Base-by-base conservation (phyloP, 1,284 basidiomycete genomes). In the Microbotryum scabiosae region DNA sequence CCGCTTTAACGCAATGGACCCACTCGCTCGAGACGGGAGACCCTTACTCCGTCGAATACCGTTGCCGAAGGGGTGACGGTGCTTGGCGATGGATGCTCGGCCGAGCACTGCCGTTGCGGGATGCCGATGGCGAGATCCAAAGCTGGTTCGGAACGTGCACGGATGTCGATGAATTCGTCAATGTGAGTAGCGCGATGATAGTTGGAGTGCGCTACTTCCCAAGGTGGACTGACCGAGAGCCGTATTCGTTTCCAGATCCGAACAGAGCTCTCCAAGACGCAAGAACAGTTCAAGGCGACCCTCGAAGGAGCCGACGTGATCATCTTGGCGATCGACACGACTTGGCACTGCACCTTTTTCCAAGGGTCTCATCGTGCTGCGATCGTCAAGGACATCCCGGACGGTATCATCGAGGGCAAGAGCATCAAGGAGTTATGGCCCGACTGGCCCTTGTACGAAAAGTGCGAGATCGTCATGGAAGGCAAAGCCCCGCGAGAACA, bases 21-120 rank as follows among this genome's bases (percentile, higher is more conserved):
- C 71, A 73, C 45, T 74, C 72, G 5, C 67, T 75, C 54, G 72
- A 73, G 45, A 75, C 74, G 0, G 74, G 75, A 26, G 74, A 75
- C 28, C 71, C 71, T 0, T 76, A 76, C 60, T 67, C 69, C 49
- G 69, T 70, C 57, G 74, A 74, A 61, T 75, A 76, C 62, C 70
- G 75, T 7, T 66, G 69, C 64, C 59, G 64, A 48, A 61, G 68
- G 41, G 60, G 70, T 41, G 73, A 75, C 56, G 73, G 73, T 23
- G 50, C 56, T 18, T 74, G 61, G 63, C 67, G 72, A 44, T 75
- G 73, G 73, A 62, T 71, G 57, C 64, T 75, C 12, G 73, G 73
- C 20, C 68, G 73, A 32, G 73, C 73, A 14, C 61, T 70, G 44
- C 72, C 73, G 4, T 50, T 75, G 45, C 65, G 69, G 7, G 72